These are phyloP conservation scores for Gossypium ekmanianum DNA, from an alignment of 345 rosid species.

Conservation along the genomic window DNA sequence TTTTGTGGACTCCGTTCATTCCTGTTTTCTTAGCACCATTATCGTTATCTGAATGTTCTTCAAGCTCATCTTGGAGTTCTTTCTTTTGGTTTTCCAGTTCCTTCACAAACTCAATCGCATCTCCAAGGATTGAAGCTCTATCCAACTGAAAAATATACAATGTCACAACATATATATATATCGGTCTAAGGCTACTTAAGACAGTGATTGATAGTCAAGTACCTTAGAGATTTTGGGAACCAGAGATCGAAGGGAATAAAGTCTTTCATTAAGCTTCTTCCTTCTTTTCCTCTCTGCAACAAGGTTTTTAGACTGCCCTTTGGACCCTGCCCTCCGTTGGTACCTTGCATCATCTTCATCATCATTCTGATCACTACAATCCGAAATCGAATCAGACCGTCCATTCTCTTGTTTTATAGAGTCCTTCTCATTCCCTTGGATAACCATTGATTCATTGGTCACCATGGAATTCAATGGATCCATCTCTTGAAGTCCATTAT, in stretches of 20 bases:
- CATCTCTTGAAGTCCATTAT: constrained; percentile 35
- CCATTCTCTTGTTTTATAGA: constrained; percentile 45
- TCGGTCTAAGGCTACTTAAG: background rate
- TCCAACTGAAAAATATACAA: constrained; percentile 49
- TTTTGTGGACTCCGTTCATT: constrained; percentile 22
- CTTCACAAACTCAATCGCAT: constrained; percentile 81
- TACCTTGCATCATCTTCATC: constrained; percentile 16
- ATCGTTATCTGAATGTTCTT: constrained; percentile 59
- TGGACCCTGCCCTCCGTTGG: constrained; percentile 10
- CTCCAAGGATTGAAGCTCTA: constrained; percentile 86
- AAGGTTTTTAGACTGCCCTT: constrained; percentile 65
- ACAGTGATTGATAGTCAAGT: background rate
- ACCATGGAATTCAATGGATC: constrained; percentile 26
- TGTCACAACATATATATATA: background rate
- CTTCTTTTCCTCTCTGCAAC: constrained; percentile 86
- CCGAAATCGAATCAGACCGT: constrained; percentile 15
- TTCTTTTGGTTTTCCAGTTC: constrained; percentile 70
- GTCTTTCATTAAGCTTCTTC: constrained; percentile 88
- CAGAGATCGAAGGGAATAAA: constrained; percentile 67
- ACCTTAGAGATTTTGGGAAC: constrained; percentile 88
- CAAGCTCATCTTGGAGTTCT: constrained; percentile 85
- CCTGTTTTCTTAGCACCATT: constrained; percentile 37
- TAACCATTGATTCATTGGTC: constrained; percentile 3
- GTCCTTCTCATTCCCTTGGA: constrained; percentile 41
- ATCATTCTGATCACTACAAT: constrained; percentile 16